Percentiles rank a stretch among this genome's conserved stretches.
Evolutionary conservation across 176 grass and related monocot genomes (phyloP).

Genomic region (Carex cristatella): DNA sequence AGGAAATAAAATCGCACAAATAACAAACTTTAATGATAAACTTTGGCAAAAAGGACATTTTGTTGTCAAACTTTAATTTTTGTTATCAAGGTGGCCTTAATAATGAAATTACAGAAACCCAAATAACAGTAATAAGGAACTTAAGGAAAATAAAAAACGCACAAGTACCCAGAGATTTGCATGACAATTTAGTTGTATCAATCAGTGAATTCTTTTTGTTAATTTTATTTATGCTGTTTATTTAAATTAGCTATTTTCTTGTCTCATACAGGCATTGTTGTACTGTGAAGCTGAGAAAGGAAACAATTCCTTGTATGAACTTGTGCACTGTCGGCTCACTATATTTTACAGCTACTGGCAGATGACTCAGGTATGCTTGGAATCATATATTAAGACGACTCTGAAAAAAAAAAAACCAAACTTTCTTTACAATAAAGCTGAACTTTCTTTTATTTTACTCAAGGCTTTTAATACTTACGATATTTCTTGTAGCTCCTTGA

Average conservation of each 20-base stretch:
- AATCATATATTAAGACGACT: constrained; percentile 16
- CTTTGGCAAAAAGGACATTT: too few relatives aligned
- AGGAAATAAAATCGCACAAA: too few relatives aligned
- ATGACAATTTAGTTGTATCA: neutral
- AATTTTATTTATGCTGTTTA: constrained; percentile 15
- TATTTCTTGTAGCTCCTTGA: constrained; percentile 63
- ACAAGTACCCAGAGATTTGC: neutral
- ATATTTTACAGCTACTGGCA: constrained; percentile 83
- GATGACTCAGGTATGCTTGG: constrained; percentile 74
- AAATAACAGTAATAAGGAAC: neutral
- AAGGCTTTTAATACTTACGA: constrained; percentile 12
- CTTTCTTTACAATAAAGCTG: neutral
- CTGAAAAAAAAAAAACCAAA: neutral
- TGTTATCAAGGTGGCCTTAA: neutral
- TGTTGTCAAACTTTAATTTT: too few relatives aligned
- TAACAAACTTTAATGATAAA: too few relatives aligned
- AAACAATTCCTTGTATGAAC: constrained; percentile 51
- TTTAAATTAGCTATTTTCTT: neutral
- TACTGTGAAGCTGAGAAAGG: constrained; percentile 30
- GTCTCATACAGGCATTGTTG: constrained; percentile 49
- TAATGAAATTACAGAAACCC: neutral
- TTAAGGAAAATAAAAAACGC: neutral
- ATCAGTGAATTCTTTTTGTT: neutral
- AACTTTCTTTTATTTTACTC: neutral
- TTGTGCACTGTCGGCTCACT: constrained; percentile 62